phyloP scores from a whole-genome alignment of 1,284 basidiomycete genomes.

The Athelia sp. region DNA sequence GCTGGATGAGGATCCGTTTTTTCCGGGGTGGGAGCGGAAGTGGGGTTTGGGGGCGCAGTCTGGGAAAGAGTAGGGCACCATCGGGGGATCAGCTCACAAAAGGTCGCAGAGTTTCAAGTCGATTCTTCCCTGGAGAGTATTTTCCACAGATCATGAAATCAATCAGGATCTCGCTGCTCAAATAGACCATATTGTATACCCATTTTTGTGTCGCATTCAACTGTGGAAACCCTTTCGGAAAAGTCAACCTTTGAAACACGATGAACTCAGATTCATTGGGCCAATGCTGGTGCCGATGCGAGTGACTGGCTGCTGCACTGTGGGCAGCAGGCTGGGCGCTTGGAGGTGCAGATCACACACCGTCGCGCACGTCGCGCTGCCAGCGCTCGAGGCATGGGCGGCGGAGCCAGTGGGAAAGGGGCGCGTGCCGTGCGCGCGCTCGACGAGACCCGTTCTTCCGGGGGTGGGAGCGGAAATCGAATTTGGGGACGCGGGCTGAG shows the following conservation, averaged over 20 bases:
- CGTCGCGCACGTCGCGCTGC: conserved; percentile 34
- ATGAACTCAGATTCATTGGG: too few species aligned
- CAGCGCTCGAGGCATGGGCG: conserved; percentile 38
- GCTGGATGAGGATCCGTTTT: conserved; percentile 44
- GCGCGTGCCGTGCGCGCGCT: conserved; percentile 40
- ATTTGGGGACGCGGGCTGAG: neutral
- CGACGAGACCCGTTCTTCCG: conserved; percentile 47
- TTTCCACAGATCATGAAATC: neutral
- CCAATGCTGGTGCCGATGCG: too few species aligned
- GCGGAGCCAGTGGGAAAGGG: conserved; percentile 40
- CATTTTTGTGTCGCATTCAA: too few species aligned
- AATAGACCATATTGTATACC: neutral
- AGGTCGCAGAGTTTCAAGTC: neutral
- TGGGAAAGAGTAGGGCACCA: neutral
- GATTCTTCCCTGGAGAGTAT: neutral
- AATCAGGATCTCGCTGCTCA: neutral
- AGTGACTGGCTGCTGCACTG: too few species aligned
- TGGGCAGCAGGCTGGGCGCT: too few species aligned
- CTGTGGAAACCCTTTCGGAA: too few species aligned
- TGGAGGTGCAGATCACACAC: too few species aligned
- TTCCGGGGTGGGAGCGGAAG: conserved; percentile 37
- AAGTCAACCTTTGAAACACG: too few species aligned
- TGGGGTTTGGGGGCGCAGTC: neutral
- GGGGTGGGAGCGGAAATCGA: conserved; percentile 28
- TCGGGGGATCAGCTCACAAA: neutral